phyloP scores from a whole-genome alignment of 2,329 filamentous ascomycete genomes.

The Dactylella cylindrospora region DNA sequence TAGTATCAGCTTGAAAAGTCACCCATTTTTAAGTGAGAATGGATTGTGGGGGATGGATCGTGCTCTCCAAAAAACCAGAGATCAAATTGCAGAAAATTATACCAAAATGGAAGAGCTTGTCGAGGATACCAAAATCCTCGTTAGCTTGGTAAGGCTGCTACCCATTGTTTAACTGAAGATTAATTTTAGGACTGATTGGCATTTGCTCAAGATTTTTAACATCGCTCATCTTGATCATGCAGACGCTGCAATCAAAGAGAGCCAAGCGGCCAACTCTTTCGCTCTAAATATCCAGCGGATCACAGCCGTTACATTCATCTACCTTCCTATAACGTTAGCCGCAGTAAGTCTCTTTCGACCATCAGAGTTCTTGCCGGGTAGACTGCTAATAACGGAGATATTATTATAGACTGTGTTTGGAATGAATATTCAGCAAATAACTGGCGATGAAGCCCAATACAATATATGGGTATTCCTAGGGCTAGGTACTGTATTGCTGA shows the following conservation, averaged over 20 bases:
- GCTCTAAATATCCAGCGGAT: slow-evolving; percentile 6
- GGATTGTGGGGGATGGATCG: not conserved
- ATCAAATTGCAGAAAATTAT: not conserved
- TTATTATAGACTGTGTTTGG: slow-evolving; percentile 4
- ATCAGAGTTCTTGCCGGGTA: no score
- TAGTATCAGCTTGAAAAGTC: not conserved
- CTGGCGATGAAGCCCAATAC: not conserved
- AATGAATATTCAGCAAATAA: slow-evolving; percentile 6
- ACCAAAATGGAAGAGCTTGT: not conserved
- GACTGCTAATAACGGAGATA: not conserved
- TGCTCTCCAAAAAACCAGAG: not conserved
- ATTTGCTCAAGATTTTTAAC: slow-evolving; percentile 26
- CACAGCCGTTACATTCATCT: slow-evolving; percentile 1
- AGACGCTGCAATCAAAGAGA: slow-evolving; percentile 1
- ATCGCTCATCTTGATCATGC: slow-evolving; percentile 5
- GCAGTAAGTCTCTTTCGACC: slow-evolving; percentile 20
- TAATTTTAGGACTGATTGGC: no score
- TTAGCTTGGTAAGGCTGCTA: slow-evolving; percentile 13
- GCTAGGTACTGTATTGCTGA: no score
- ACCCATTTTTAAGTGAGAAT: not conserved
- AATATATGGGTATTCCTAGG: slow-evolving; percentile 6
- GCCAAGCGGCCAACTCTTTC: not conserved
- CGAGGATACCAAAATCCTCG: slow-evolving; percentile 4
- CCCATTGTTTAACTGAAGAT: no score
- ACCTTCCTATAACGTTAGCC: slow-evolving; percentile 7